Conservation (phyloP, 2,329 filamentous ascomycete species). For the Trematosphaeria pertusa region DNA sequence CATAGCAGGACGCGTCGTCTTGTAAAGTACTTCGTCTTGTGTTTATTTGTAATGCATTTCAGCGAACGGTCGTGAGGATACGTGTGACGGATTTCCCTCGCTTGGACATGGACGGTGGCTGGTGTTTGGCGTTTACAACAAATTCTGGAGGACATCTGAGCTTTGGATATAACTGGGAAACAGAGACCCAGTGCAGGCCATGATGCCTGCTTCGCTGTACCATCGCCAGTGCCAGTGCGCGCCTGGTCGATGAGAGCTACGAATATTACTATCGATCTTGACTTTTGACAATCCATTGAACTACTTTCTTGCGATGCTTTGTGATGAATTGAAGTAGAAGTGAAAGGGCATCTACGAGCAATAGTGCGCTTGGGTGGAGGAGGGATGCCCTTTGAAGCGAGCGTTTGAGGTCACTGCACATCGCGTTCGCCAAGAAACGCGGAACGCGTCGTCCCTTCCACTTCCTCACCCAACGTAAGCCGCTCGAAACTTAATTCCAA, state of each 20-base stretch:
- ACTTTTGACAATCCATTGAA: no score
- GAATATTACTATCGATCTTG: constrained; percentile 15
- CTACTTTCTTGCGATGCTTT: no score
- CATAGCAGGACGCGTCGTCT: constrained; percentile 24
- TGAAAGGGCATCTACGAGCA: no score
- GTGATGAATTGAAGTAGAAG: no score
- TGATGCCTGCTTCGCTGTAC: constrained; percentile 13
- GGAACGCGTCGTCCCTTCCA: constrained; percentile 37
- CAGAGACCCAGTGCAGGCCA: constrained; percentile 23
- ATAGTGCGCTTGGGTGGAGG: no score
- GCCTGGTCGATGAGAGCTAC: constrained; percentile 24
- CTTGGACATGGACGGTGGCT: constrained; percentile 33
- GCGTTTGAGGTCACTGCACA: constrained; percentile 28
- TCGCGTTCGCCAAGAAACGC: constrained; percentile 38
- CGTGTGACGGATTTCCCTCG: constrained; percentile 35
- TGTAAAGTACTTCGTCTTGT: constrained; percentile 34
- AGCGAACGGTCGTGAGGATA: constrained; percentile 41
- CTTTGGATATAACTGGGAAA: constrained; percentile 19
- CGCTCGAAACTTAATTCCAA: constrained; percentile 26
- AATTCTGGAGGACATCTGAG: constrained; percentile 11
- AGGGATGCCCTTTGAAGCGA: no score
- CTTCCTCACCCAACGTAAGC: constrained; percentile 33
- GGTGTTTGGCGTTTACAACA: constrained; percentile 34
- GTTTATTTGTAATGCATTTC: constrained; percentile 46
- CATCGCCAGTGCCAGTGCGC: constrained; percentile 36